Evolutionary conservation across 352 stramenopile genomes (phyloP).

Genomic region (Globisporangium viniferum): DNA sequence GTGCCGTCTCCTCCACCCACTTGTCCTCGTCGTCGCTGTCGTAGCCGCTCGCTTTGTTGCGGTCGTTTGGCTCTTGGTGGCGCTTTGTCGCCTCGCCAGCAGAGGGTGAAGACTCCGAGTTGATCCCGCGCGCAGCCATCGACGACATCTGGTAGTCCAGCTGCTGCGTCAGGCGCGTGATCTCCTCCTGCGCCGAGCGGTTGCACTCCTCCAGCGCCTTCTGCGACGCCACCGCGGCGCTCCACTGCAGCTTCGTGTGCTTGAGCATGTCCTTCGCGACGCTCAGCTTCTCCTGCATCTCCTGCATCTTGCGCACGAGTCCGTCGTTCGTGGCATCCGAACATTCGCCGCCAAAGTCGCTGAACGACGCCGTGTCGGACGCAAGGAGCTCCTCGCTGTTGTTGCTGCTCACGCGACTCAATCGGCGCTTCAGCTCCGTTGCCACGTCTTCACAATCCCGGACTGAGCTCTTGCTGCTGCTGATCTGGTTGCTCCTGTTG

Average conservation of each 20-base stretch:
- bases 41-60: constrained; percentile 11
- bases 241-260: constrained; percentile 66
- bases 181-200: constrained; percentile 40
- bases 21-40: constrained; percentile 32
- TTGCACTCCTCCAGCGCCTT: constrained; percentile 65
- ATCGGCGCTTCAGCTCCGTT: constrained; percentile 24
- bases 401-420: constrained; percentile 36
- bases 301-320: constrained; percentile 35
- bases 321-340: constrained; percentile 27
- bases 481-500: constrained; percentile 12
- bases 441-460: constrained; percentile 25
- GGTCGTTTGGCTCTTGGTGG: not conserved
- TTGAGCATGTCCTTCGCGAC: constrained; percentile 52
- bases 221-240: constrained; percentile 53
- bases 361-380: constrained; percentile 22
- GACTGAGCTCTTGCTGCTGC: constrained; percentile 7
- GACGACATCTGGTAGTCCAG: constrained; percentile 42
- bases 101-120: not conserved
- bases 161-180: constrained; percentile 43
- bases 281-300: constrained; percentile 41
- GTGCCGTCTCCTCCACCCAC: constrained; percentile 51
- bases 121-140: constrained; percentile 8
- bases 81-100: not conserved
- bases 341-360: constrained; percentile 17
- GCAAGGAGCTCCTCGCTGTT: constrained; percentile 14